These are phyloP conservation scores for Saprolegnia parasitica DNA, from an alignment of 352 stramenopile species.

Conservation along the genomic window DNA sequence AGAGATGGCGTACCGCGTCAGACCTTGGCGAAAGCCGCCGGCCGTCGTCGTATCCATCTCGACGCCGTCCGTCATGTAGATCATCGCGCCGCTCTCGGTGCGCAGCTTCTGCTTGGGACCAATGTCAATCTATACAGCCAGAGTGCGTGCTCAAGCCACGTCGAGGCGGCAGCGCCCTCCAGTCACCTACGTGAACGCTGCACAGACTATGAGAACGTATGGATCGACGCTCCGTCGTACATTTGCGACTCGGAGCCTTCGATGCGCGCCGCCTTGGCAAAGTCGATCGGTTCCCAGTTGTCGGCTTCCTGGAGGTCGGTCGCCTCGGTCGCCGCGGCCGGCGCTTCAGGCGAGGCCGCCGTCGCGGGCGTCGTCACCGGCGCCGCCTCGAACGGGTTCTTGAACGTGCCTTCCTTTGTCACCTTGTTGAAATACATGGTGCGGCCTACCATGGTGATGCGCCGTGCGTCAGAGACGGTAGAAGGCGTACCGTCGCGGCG, in stretches of 20 bases:
- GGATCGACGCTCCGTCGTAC: constrained; percentile 32
- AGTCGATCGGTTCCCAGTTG: constrained; percentile 76
- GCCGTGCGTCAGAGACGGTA: neutral
- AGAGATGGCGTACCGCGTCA: constrained; percentile 72
- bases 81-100: constrained; percentile 90
- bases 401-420: constrained; percentile 25
- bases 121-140: constrained; percentile 64
- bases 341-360: neutral
- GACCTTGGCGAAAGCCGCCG: constrained; percentile 82
- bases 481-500: constrained; percentile 20
- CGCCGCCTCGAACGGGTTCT: constrained; percentile 8
- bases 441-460: constrained; percentile 5
- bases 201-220: neutral
- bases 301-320: constrained; percentile 45
- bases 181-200: constrained; percentile 26
- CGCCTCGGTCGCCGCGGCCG: neutral
- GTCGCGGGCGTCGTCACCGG: neutral
- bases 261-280: constrained; percentile 66
- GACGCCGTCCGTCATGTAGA: constrained; percentile 94
- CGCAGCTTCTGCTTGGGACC: constrained; percentile 88
- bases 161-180: neutral
- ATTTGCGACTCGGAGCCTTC: constrained; percentile 83
- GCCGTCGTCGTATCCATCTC: constrained; percentile 88
- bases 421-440: constrained; percentile 24
- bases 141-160: neutral